Evolutionary conservation across 139 green algal species (phyloP), one percentile per base, ranked within the genome.

Genomic region (Chlamydomonas applanata): DNA sequence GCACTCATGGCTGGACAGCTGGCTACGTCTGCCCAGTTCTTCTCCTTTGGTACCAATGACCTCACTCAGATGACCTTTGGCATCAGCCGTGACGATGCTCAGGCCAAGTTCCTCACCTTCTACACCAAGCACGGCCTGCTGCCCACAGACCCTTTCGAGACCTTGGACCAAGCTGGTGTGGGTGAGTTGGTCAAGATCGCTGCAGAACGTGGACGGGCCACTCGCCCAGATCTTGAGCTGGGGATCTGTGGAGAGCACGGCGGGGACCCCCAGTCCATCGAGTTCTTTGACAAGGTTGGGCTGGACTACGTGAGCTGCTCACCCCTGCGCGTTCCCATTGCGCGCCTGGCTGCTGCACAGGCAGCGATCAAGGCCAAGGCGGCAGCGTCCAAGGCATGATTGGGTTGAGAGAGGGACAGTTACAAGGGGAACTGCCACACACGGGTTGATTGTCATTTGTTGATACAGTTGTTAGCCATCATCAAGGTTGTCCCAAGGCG

Each of bases 21-120:
- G 32, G 94, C 94, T 1, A 61, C 76, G 40, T 83, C 85, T 32
- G 93, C 94, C 0, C 88, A 94, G 57, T 98, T 98, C 83, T 98
- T 98, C 87, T 91, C 78, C 65, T 94, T 98, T 74, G 94, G 94
- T 49, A 96, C 89, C 62, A 98, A 98, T 83, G 94, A 98, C 78
- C 85, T 98, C 20, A 98, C 94, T 9, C 93, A 85, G 74, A 76
- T 81, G 68, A 95, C 91, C 19, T 94, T 95, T 75, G 93, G 93
- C 54, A 93, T 91, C 84, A 91, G 79, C 20, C 85, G 94, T 30
- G 93, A 98, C 79, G 93, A 98, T 66, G 67, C 67, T 4, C 67
- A 73, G 44, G 80, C 83, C 73, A 94, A 96, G 78, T 98, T 98
- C 82, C 83, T 98, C 72, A 82, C 84, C 3, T 54, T 33, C 4